Base-by-base conservation (phyloP, 495 filamentous ascomycete species). In the Sabuloglossum arenarium region DNA sequence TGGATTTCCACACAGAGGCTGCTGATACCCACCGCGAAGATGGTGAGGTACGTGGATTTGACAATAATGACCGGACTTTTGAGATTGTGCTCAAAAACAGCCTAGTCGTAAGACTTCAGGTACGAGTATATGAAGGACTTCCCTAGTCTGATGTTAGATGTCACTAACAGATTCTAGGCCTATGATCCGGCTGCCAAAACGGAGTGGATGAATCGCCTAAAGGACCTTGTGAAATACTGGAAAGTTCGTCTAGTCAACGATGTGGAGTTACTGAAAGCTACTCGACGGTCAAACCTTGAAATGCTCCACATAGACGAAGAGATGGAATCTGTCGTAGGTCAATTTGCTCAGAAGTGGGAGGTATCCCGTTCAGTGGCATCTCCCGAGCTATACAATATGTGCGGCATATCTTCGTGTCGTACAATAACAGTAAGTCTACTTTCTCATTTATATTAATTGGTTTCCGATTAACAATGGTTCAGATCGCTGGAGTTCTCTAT, bases 321-420 rank as follows among this genome's bases (percentile, higher is more conserved):
- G 57, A 73, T 76, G 62, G 83, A 87, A 64, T 79, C 83, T 1
- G 65, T 75, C 31, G 63, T 87, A 21, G 83, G 83, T 11, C 80
- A 84, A 60, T 82, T 79, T 61, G 82, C 79, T 0, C 66, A 70
- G 46, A 86, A 86, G 59, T 87, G 83, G 83, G 83, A 87, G 62
- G 81, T 87, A 28, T 78, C 72, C 27, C 71, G 79, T 57, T 76
- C 80, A 1, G 72, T 75, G 56, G 80, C 83, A 23, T 82, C 76
- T 3, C 75, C 81, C 12, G 69, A 78, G 42, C 63, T 86, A 21
- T 84, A 84, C 66, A 81, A 86, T 60, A 74, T 85, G 65, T 87
- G 83, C 64, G 71, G 74, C 10, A 70, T 86, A 19, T 71, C 78
- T 12, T 75, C 73, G 31, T 87, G 83, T 59, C 76, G 83, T 39